Evolutionary conservation across 805 yeast species (phyloP), one percentile per base, ranked within the genome.

Genomic region (Soucietia sequanensis): DNA sequence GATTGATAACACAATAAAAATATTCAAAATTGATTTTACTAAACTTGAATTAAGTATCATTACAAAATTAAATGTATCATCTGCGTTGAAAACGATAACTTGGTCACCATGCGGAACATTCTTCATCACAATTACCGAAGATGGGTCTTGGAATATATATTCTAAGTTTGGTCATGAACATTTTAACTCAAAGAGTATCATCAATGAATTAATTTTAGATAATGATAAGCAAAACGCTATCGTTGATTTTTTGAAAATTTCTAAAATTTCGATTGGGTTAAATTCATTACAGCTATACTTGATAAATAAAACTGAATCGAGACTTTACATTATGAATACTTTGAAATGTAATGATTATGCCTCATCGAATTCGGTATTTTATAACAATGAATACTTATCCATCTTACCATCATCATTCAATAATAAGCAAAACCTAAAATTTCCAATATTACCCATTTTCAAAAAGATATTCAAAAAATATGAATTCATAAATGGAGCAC

Each of bases 41-140:
- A 21, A 21, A 21, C 10, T 8, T 11, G 10, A 9, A 8, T 8
- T 21, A 8, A 9, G 8, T 11, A 11, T 21, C 11, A n/a, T n/a
- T n/a, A n/a, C n/a, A n/a, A n/a, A n/a, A n/a, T n/a, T n/a, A n/a
- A n/a, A n/a, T n/a, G n/a, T n/a, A n/a, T n/a, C n/a, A n/a, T n/a
- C n/a, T n/a, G n/a, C n/a, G n/a, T n/a, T n/a, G n/a, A 21, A 21
- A 11, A 9, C 30, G 14, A 26, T 54, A 6, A 21, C 23, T 6
- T 68, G 72, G 72, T 52, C 72, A 1, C 54, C 64, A 1, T 52
- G 62, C 39, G 74, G 72, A 3, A 47, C 45, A 14, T 65, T 56
- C 35, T 61, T 65, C 28, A 36, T 46, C 9, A 19, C 51, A 5
- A 38, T 54, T 5, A 22, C 33, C 3, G 24, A 35, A 5, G 39